Evolutionary conservation across 164 flowering plant species (phyloP).

Genomic region (Platanus orientalis): DNA sequence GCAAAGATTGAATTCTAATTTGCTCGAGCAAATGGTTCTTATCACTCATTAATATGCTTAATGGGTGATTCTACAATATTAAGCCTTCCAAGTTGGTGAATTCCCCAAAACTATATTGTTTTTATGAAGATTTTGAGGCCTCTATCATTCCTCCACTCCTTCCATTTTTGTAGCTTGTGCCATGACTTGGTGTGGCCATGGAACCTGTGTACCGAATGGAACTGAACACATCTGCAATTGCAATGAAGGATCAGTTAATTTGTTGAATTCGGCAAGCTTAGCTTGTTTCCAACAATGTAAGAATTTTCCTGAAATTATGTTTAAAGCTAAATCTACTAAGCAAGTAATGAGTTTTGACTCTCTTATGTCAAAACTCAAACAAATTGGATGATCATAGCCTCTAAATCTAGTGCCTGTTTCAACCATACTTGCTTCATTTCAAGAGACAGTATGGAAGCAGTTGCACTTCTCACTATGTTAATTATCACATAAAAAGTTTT

Average conservation of each 20-base stretch:
- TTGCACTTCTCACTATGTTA: background rate
- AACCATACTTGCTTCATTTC: background rate
- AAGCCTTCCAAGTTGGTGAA: too few species aligned
- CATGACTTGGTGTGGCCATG: slow-evolving; percentile 39
- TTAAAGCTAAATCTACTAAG: background rate
- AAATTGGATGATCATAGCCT: too few species aligned
- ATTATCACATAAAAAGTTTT: background rate
- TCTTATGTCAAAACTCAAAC: too few species aligned
- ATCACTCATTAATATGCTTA: too few species aligned
- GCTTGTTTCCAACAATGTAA: slow-evolving; percentile 41
- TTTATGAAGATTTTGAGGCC: too few species aligned
- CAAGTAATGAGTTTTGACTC: too few species aligned
- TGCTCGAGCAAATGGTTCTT: too few species aligned
- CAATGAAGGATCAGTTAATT: slow-evolving; percentile 31
- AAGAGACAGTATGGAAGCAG: background rate
- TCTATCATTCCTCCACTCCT: too few species aligned
- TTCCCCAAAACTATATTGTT: too few species aligned
- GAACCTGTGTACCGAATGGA: slow-evolving; percentile 31
- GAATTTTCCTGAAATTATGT: background rate
- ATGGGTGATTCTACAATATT: too few species aligned
- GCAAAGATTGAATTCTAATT: too few species aligned
- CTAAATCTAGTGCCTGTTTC: too few species aligned
- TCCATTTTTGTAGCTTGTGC: slow-evolving; percentile 33
- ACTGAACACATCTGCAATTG: slow-evolving; percentile 30
- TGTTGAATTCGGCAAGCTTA: slow-evolving; percentile 6